Conservation (phyloP, 352 stramenopile species). For the Phytophthora capsici region DNA sequence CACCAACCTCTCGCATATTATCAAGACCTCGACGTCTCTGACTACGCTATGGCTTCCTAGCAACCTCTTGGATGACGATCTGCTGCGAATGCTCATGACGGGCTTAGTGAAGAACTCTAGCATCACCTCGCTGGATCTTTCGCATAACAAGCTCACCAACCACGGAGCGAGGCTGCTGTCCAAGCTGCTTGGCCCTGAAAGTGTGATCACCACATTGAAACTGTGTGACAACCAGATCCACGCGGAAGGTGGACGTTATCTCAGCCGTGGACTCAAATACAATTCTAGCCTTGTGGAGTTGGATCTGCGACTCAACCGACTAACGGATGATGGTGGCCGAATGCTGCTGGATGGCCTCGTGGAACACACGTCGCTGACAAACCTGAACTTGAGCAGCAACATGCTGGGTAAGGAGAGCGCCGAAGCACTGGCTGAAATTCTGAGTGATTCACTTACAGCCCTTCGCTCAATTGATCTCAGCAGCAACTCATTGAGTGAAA, state of each 20-base stretch:
- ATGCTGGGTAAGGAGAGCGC: conserved; percentile 77
- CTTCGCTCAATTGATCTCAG: conserved; percentile 85
- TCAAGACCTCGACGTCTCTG: conserved; percentile 86
- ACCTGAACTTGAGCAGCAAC: conserved; percentile 90
- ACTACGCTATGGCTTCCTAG: conserved; percentile 89
- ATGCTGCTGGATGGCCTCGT: conserved; percentile 89
- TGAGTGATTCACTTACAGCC: conserved; percentile 65
- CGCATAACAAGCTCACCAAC: conserved; percentile 96
- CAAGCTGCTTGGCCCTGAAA: conserved; percentile 90
- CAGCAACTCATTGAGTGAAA: conserved; percentile 76
- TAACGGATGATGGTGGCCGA: conserved; percentile 90
- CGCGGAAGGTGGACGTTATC: conserved; percentile 89
- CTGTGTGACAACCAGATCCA: conserved; percentile 95
- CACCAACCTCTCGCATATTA: conserved; percentile 86
- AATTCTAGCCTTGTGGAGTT: conserved; percentile 91
- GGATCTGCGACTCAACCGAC: conserved; percentile 91
- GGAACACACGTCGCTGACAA: conserved; percentile 67
- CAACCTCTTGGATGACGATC: conserved; percentile 93
- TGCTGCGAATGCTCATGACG: conserved; percentile 94
- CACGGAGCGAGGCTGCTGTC: conserved; percentile 89
- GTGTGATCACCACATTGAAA: conserved; percentile 90
- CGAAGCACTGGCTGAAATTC: conserved; percentile 70
- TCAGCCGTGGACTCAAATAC: conserved; percentile 90
- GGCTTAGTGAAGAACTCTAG: conserved; percentile 92
- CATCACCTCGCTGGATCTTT: conserved; percentile 93